Percentiles rank a stretch among this genome's conserved stretches.
Conservation (phyloP, 2,329 filamentous ascomycete genomes). For the Grosmannia clavigera region DNA sequence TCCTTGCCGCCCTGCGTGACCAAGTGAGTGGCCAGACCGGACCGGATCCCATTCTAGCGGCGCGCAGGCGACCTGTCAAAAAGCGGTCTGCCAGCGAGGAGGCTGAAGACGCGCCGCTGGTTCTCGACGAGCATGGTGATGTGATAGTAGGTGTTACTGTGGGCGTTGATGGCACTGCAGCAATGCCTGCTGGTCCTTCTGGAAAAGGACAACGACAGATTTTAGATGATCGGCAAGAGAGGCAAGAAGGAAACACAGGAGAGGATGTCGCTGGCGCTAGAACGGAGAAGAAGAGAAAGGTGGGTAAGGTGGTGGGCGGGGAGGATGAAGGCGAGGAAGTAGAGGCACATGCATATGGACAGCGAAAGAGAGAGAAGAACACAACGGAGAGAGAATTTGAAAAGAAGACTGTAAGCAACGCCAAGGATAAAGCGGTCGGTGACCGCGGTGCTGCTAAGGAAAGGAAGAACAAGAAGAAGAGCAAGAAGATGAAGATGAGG, state of each 20-base stretch:
- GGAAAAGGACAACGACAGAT: not conserved
- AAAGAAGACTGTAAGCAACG: not conserved
- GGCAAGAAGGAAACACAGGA: constrained; percentile 4
- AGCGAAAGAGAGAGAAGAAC: constrained; percentile 16
- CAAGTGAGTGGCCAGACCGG: constrained; percentile 36
- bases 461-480: constrained; percentile 44
- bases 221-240: constrained; percentile 6
- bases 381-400: constrained; percentile 1
- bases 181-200: constrained; percentile 6
- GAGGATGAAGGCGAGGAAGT: constrained; percentile 15
- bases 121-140: constrained; percentile 62
- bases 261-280: constrained; percentile 26
- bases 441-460: constrained; percentile 9
- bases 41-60: constrained; percentile 39
- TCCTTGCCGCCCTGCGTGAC: constrained; percentile 44
- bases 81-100: constrained; percentile 52
- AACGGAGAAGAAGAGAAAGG: constrained; percentile 41
- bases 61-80: constrained; percentile 35
- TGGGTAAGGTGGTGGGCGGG: constrained; percentile 35
- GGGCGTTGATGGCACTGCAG: constrained; percentile 31
- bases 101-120: constrained; percentile 63
- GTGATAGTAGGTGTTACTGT: constrained; percentile 31
- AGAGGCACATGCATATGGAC: constrained; percentile 10
- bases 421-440: constrained; percentile 15
- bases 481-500: constrained; percentile 50